These are phyloP conservation scores for Hepatocystis sp. DNA, from an alignment of 169 alveolate species.

Conservation along the genomic window DNA sequence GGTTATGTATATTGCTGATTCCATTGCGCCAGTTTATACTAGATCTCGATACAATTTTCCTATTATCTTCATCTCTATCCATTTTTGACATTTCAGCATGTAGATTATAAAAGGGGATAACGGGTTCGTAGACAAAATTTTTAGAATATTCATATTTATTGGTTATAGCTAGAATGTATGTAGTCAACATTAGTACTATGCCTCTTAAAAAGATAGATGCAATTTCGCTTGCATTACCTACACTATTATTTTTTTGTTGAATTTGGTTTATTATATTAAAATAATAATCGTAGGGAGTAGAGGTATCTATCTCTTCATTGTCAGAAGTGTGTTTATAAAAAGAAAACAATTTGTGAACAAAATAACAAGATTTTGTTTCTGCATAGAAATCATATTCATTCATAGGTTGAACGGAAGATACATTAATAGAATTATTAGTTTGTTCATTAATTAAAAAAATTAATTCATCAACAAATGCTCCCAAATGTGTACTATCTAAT, in stretches of 20 bases:
- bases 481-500: constrained; percentile 66
- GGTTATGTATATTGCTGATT: no score
- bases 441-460: constrained; percentile 43
- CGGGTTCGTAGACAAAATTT: constrained; percentile 67
- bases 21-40: constrained; percentile 1
- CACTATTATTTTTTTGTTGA: constrained; percentile 49
- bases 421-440: constrained; percentile 53
- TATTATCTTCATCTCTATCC: constrained; percentile 5
- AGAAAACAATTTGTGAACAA: constrained; percentile 48
- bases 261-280: constrained; percentile 48
- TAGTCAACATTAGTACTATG: constrained; percentile 71
- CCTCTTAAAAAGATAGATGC: constrained; percentile 74
- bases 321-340: constrained; percentile 44
- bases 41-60: background rate
- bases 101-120: constrained; percentile 62
- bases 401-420: constrained; percentile 32
- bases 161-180: constrained; percentile 56
- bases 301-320: constrained; percentile 8
- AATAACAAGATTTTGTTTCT: constrained; percentile 45
- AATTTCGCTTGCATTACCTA: constrained; percentile 73
- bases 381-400: constrained; percentile 26
- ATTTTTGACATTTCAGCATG: constrained; percentile 39
- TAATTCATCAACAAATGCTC: constrained; percentile 73
- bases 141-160: constrained; percentile 59
- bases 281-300: constrained; percentile 22